Evolutionary conservation across 345 rosid genomes (phyloP), one percentile per base, ranked within the genome.

Genomic region (Eucalyptus microcorys): DNA sequence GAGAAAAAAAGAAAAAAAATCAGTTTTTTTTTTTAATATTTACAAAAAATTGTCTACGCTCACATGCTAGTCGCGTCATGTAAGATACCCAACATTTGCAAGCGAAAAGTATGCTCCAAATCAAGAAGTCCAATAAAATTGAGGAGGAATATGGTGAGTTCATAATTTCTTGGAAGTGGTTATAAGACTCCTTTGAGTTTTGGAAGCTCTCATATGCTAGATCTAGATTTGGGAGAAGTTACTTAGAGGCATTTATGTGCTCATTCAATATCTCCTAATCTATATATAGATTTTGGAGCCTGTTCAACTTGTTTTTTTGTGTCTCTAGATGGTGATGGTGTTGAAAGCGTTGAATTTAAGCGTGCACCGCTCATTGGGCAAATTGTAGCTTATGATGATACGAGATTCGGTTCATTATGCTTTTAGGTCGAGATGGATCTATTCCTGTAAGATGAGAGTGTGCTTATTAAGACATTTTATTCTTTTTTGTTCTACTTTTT

Each of bases 51-150:
- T 52, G 10, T 52, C 26, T 52, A 52, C 2, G 1, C 10, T 52
- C 26, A 21, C 0, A 2, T 55, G 6, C 6, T 22, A 0, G 61
- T 22, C 2, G 0, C 8, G 61, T 26, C 61, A 55, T 55, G 13
- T 22, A 55, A 26, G 12, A 26, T 24, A 55, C 30, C 3, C 1
- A 0, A 10, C 30, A 10, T 55, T 1, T 55, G 30, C 1, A 55
- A 55, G 30, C 0, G 1, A 55, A 55, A 24, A 22, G 30, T 24
- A 55, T 26, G 30, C 61, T 55, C 61, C 30, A 55, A 55, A 55
- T 55, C n/a, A 59, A 59, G 66, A 59, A 59, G 32, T 27, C 15
- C 32, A 26, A 59, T 26, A 11, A 8, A 4, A 59, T 27, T 27
- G 14, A 59, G n/a, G 66, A 59, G 66, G 4, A 59, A 59, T 59